phyloP scores from a whole-genome alignment of 768 basidiomycete genomes.

The Podaxis pistillaris region DNA sequence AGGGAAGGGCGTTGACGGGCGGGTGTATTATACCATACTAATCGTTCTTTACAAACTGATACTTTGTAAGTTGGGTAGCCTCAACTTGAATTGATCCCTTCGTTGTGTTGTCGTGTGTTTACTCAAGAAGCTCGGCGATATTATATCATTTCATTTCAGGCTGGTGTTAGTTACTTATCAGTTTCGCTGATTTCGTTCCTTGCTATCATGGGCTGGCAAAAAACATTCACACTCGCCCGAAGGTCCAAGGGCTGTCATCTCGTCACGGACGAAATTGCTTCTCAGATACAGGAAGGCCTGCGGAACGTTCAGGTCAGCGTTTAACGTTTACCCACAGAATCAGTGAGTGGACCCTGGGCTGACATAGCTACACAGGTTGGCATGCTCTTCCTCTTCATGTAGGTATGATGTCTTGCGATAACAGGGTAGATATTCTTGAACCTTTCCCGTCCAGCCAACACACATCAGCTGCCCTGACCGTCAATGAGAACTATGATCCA shows the following conservation, averaged over 20 bases:
- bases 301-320: conserved; percentile 55
- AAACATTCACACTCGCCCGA: conserved; percentile 65
- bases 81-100: no score
- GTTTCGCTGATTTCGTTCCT: not conserved
- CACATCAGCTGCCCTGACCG: conserved; percentile 73
- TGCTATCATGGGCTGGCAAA: conserved; percentile 85
- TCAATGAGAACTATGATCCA: conserved; percentile 89
- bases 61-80: not conserved
- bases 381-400: conserved; percentile 90
- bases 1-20: not conserved
- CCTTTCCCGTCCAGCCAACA: conserved; percentile 40
- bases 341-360: not conserved
- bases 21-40: not conserved
- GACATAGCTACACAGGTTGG: conserved; percentile 55
- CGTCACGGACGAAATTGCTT: conserved; percentile 72
- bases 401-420: conserved; percentile 24
- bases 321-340: not conserved
- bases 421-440: not conserved
- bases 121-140: not conserved
- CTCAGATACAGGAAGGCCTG: conserved; percentile 68
- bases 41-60: not conserved
- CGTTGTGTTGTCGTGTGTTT: not conserved
- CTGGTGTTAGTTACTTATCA: not conserved
- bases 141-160: not conserved
- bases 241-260: conserved; percentile 74